These are phyloP conservation scores for Taxillus chinensis DNA, from an alignment of 164 flowering plant genomes.

Conservation along the genomic window DNA sequence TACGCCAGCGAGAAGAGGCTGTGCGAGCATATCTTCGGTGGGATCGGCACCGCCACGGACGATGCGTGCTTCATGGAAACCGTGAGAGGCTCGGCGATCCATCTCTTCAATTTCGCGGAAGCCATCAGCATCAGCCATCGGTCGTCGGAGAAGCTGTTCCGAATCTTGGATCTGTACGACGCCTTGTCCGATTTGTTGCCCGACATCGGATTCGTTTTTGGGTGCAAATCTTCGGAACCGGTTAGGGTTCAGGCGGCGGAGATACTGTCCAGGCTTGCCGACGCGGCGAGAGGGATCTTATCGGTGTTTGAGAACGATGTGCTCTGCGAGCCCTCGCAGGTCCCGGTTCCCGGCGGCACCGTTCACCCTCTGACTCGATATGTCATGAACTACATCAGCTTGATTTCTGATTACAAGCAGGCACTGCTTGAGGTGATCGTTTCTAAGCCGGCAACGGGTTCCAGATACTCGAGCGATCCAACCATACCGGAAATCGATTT, in stretches of 20 bases:
- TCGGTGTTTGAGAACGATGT: constrained; percentile 85
- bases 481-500: constrained; percentile 53
- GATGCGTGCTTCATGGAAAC: constrained; percentile 77
- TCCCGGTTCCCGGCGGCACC: constrained; percentile 82
- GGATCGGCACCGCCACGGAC: constrained; percentile 24
- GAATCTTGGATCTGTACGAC: constrained; percentile 73
- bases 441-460: constrained; percentile 49
- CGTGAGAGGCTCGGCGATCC: constrained; percentile 55
- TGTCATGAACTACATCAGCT: constrained; percentile 79
- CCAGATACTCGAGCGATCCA: constrained; percentile 43
- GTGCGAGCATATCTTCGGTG: constrained; percentile 41
- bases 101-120: constrained; percentile 75
- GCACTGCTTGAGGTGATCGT: constrained; percentile 58
- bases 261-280: constrained; percentile 62
- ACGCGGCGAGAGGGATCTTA: constrained; percentile 67
- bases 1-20: constrained; percentile 56
- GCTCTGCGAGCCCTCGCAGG: constrained; percentile 51
- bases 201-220: constrained; percentile 55
- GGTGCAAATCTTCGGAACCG: constrained; percentile 41
- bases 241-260: constrained; percentile 56
- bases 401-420: constrained; percentile 68
- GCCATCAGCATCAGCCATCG: constrained; percentile 72
- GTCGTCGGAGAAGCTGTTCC: constrained; percentile 82
- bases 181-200: constrained; percentile 52
- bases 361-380: constrained; percentile 82